Base-by-base conservation (phyloP, 2,329 filamentous ascomycete genomes). In the Magnaporthiopsis rhizophila region DNA sequence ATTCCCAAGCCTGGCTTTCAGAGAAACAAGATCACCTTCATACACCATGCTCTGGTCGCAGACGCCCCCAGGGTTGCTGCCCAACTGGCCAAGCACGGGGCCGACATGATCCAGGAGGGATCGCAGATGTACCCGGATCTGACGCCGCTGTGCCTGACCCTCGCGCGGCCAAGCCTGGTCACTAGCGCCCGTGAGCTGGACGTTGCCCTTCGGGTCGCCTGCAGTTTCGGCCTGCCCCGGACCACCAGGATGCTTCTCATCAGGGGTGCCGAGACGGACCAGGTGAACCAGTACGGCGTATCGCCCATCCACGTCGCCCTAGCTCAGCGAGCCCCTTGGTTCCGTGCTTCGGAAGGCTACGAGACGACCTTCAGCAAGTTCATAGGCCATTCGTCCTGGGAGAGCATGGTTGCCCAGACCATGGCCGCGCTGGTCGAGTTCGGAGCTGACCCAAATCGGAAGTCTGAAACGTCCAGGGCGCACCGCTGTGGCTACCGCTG, bases 21-120 rank as follows among this genome's bases (percentile, higher is more conserved):
- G 53, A 26, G 15, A 18, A 50, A 50, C 1, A 59, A 58, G 15
- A 38, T 63, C 24, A 63, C 62, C 3, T 63, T 58, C 12, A 38
- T 63, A 32, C 62, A 63, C 34, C 53, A 38, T 57, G 53, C 62
- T 18, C 56, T 63, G 24, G 36, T 63, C 5, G 62, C 53, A 21
- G 62, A 63, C 57, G 62, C 62, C 24, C 62, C 62, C 24, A 45
- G 6, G 34, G 62, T 63, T 13, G 56, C 62, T 13, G 62, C 62
- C 15, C 32, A 59, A 2, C 56, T 63, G n/a, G 11, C 34, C 30
- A 58, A 57, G 32, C 32, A 45, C 2, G 62, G 18, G 3, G 56
- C 56, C 24, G n/a, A 63, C 28, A 59, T 38, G 18, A 30, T 45
- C 21, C 30, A 58, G 53, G 32, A 58, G 9, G 57, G 34, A n/a